Evolutionary conservation across 768 basidiomycete species (phyloP), one percentile per base, ranked within the genome.

Genomic region (Myochromella boudieri): DNA sequence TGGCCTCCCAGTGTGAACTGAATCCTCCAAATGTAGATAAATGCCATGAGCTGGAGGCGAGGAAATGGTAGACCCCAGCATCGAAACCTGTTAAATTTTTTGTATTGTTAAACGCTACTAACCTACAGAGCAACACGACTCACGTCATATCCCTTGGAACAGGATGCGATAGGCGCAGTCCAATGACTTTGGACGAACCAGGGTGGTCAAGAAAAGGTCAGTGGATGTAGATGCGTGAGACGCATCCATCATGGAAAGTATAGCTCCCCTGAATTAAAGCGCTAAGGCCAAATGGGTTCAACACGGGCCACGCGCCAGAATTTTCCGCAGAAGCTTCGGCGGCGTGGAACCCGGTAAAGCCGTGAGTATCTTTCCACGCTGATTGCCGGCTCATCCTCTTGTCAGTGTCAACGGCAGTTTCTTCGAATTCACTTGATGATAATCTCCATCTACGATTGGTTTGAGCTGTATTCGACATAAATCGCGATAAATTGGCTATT

Each of bases 261-360:
- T 6, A 42, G 32, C 39, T 34, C 34, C 33, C 31, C 51, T 44
- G 49, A 42, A 34, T 34, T 33, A 38, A 34, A 8, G 17, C 9
- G 44, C 18, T 42, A 31, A 36, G 33, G 28, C 18, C 25, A 14
- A 31, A 27, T 42, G 27, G 44, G 44, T 52, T n/a, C n/a, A n/a
- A n/a, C 52, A 49, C 43, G 39, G 37, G 56, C 59, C 63, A 64
- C 58, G 61, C 52, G 54, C 51, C 51, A 56, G 56, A 40, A 62
- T 60, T 61, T 54, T 62, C 59, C 60, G 61, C 57, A 44, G 42
- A 60, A 63, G 62, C 57, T 59, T 64, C 61, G 62, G 14, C 33
- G 36, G 52, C 25, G 32, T 25, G 27, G 38, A 37, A n/a, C 27
- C 18, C 12, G 21, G 34, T 17, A n/a, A n/a, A 34, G 18, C 14